These are phyloP conservation scores for Fraxinus anomala DNA, from an alignment of 257 asterid species.

Conservation along the genomic window DNA sequence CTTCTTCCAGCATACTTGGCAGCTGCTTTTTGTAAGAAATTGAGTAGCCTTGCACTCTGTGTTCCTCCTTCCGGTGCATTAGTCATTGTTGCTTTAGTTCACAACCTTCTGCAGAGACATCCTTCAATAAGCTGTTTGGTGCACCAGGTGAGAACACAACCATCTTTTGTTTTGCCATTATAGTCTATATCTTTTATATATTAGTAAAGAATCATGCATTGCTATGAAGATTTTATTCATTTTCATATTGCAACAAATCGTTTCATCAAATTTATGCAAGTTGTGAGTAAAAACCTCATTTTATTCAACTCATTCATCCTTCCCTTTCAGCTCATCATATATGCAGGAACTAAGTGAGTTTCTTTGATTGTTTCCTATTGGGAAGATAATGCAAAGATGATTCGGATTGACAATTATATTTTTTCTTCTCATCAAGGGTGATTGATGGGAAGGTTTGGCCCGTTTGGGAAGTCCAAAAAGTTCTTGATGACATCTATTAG, in stretches of 20 bases:
- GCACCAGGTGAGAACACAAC: slow-evolving; percentile 54
- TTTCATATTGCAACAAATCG: neutral
- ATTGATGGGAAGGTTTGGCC: no score
- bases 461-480: neutral
- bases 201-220: neutral
- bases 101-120: slow-evolving; percentile 90
- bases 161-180: neutral
- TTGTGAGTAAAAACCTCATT: neutral
- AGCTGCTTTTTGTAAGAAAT: slow-evolving; percentile 87
- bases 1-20: slow-evolving; percentile 98
- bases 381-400: neutral
- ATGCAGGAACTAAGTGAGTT: neutral
- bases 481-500: neutral
- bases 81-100: slow-evolving; percentile 74
- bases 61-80: slow-evolving; percentile 88
- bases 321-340: neutral
- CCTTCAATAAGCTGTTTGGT: slow-evolving; percentile 90
- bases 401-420: neutral
- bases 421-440: neutral
- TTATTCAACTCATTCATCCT: neutral
- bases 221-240: neutral
- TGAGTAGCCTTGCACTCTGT: slow-evolving; percentile 78
- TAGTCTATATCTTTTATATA: neutral
- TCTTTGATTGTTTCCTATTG: neutral
- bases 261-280: neutral